These are phyloP conservation scores for Stagonosporopsis tanaceti DNA, from an alignment of 2,329 filamentous ascomycete species.

Conservation along the genomic window DNA sequence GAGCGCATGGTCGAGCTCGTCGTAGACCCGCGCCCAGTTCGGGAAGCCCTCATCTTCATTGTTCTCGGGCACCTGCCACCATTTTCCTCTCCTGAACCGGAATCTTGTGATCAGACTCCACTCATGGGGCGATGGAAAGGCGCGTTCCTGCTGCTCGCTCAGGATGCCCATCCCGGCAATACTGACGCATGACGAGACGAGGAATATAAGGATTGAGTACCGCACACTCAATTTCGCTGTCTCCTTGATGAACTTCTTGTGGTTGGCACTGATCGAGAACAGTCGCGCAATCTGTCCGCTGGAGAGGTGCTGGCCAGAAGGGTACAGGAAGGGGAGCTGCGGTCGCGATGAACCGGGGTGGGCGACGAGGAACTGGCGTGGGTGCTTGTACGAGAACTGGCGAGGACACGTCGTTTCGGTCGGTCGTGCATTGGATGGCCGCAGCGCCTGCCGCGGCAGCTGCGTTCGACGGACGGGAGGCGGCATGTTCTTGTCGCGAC, in stretches of 20 bases:
- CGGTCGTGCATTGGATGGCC: slow-evolving; percentile 26
- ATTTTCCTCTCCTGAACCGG: slow-evolving; percentile 66
- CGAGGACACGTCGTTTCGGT: slow-evolving; percentile 49
- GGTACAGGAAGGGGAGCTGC: slow-evolving; percentile 71
- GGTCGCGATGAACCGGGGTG: slow-evolving; percentile 60
- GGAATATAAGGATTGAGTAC: slow-evolving; percentile 72
- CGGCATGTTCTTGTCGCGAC: slow-evolving; percentile 37
- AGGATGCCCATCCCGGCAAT: slow-evolving; percentile 71
- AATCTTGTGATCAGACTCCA: slow-evolving; percentile 78
- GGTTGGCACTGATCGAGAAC: slow-evolving; percentile 74
- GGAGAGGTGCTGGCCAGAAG: slow-evolving; percentile 54
- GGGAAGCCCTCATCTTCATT: slow-evolving; percentile 66
- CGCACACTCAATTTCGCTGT: slow-evolving; percentile 75
- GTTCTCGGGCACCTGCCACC: slow-evolving; percentile 59
- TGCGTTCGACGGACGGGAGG: slow-evolving; percentile 38
- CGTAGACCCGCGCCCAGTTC: slow-evolving; percentile 75
- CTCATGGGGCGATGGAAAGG: slow-evolving; percentile 81
- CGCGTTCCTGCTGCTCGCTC: slow-evolving; percentile 77
- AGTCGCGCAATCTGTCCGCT: slow-evolving; percentile 67
- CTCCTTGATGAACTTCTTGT: slow-evolving; percentile 72
- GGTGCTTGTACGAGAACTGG: slow-evolving; percentile 66
- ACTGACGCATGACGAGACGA: slow-evolving; percentile 66
- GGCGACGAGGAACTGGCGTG: slow-evolving; percentile 58
- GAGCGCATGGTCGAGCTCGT: slow-evolving; percentile 67
- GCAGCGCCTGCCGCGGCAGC: slow-evolving; percentile 35